Evolutionary conservation across 495 filamentous ascomycete species (phyloP).

Genomic region (Glutinoglossum americanum): DNA sequence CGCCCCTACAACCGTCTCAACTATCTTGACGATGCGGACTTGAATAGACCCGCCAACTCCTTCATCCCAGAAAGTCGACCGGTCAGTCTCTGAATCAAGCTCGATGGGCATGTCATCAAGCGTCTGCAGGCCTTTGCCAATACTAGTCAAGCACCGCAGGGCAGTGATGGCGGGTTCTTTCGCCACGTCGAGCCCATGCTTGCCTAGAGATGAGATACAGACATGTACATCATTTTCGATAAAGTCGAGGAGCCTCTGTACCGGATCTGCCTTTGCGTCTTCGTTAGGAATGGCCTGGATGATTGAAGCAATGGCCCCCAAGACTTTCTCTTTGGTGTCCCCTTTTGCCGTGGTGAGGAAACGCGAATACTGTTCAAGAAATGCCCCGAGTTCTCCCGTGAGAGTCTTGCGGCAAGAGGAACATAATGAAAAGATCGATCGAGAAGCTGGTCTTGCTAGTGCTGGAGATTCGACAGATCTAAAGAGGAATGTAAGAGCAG

Average conservation of each 20-base stretch:
- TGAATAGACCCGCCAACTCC: slow-evolving; percentile 33
- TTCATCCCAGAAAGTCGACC: slow-evolving; percentile 35
- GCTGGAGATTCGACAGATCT: slow-evolving; percentile 41
- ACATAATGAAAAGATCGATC: slow-evolving; percentile 60
- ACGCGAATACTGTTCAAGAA: slow-evolving; percentile 54
- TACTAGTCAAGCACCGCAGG: slow-evolving; percentile 49
- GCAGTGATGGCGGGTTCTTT: slow-evolving; percentile 30
- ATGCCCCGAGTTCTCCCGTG: slow-evolving; percentile 45
- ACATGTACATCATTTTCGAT: slow-evolving; percentile 37
- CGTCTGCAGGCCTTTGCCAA: slow-evolving; percentile 61
- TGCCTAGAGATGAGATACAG: slow-evolving; percentile 14
- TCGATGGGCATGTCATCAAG: slow-evolving; percentile 51
- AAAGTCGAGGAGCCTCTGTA: slow-evolving; percentile 42
- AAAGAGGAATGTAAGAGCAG: slow-evolving; percentile 66
- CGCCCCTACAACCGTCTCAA: slow-evolving; percentile 18
- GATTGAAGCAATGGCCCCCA: slow-evolving; percentile 68
- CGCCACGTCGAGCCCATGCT: slow-evolving; percentile 15
- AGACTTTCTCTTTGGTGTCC: slow-evolving; percentile 50
- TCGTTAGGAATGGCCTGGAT: slow-evolving; percentile 56
- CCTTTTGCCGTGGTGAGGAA: slow-evolving; percentile 43
- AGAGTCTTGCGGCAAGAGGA: slow-evolving; percentile 56
- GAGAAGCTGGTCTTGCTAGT: slow-evolving; percentile 51
- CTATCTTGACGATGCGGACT: slow-evolving; percentile 32
- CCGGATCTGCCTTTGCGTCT: slow-evolving; percentile 32
- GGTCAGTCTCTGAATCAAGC: slow-evolving; percentile 27